phyloP scores from a whole-genome alignment of 768 basidiomycete genomes.

The Boletus barrowsii region DNA sequence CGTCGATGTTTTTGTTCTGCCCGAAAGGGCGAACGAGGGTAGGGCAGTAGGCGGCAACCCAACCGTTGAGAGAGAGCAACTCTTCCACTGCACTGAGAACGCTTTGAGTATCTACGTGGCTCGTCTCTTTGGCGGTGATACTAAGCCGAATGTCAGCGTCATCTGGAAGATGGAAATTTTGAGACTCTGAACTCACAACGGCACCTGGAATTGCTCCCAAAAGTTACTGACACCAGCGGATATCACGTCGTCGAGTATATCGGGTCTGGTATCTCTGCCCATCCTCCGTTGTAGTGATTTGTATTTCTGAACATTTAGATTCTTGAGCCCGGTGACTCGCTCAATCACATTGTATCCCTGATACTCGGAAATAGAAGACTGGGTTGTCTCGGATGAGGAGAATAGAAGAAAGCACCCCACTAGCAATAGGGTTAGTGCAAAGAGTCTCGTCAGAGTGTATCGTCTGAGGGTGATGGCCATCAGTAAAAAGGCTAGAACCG shows the following conservation, averaged over 20 bases:
- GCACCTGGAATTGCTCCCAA: constrained; percentile 90
- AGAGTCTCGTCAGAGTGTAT: constrained; percentile 23
- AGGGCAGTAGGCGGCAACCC: constrained; percentile 95
- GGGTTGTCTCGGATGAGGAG: constrained; percentile 12
- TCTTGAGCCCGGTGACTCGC: constrained; percentile 58
- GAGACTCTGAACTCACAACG: constrained; percentile 61
- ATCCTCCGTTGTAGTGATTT: constrained; percentile 85
- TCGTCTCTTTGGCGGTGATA: constrained; percentile 78
- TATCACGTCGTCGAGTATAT: constrained; percentile 75
- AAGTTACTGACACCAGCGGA: constrained; percentile 78
- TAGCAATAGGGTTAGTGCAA: constrained; percentile 21
- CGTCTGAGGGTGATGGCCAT: constrained; percentile 34
- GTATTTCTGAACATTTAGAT: constrained; percentile 84
- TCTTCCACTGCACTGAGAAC: constrained; percentile 90
- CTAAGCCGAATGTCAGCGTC: constrained; percentile 34
- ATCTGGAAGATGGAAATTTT: background rate
- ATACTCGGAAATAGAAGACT: constrained; percentile 40
- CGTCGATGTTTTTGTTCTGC: constrained; percentile 72
- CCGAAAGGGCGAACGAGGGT: constrained; percentile 94
- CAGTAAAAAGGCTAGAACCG: too few species aligned
- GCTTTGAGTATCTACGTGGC: constrained; percentile 86
- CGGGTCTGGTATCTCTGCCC: constrained; percentile 81
- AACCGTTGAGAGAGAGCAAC: constrained; percentile 92
- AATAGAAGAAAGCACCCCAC: constrained; percentile 19
- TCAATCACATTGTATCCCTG: constrained; percentile 61